A percentile compares a stretch with the other conserved stretches of the same genome.
phyloP scores from a whole-genome alignment of 2,329 filamentous ascomycete species.

The Fusarium agapanthi region DNA sequence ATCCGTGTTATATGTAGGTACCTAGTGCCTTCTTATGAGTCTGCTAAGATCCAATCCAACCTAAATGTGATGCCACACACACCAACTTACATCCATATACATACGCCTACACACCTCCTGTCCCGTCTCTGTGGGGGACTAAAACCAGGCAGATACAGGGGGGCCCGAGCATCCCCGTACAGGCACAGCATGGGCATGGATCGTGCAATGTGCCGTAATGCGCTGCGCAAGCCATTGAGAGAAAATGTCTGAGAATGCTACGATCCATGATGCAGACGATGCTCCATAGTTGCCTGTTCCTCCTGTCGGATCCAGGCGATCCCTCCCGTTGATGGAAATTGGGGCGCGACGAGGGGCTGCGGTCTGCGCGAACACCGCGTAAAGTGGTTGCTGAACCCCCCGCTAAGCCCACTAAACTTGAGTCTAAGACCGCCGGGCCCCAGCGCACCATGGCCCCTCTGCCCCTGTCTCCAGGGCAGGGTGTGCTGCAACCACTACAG shows the following conservation, averaged over 20 bases:
- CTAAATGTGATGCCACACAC: slow-evolving; percentile 34
- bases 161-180: slow-evolving; percentile 25
- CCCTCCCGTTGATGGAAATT: slow-evolving; percentile 38
- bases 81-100: slow-evolving; percentile 10
- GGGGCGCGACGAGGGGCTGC: slow-evolving; percentile 42
- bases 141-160: slow-evolving; percentile 35
- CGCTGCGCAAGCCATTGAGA: slow-evolving; percentile 11
- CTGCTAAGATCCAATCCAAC: slow-evolving; percentile 23
- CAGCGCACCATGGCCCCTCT: slow-evolving; percentile 18
- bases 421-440: slow-evolving; percentile 30
- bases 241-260: slow-evolving; percentile 31
- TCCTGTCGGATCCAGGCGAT: slow-evolving; percentile 36
- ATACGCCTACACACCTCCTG: slow-evolving; percentile 12
- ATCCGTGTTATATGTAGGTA: slow-evolving; percentile 22
- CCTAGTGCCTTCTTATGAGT: not conserved
- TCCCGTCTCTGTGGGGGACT: slow-evolving; percentile 19
- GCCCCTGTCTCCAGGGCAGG: slow-evolving; percentile 31
- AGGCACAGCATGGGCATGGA: slow-evolving; percentile 30
- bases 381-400: slow-evolving; percentile 41
- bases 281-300: slow-evolving; percentile 46
- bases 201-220: slow-evolving; percentile 5
- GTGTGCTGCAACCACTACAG: slow-evolving; percentile 31
- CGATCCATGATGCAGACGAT: slow-evolving; percentile 35
- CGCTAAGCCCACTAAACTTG: slow-evolving; percentile 39
- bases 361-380: slow-evolving; percentile 40